Percentiles rank a stretch among this genome's conserved stretches.
Conservation (phyloP, 768 basidiomycete genomes). For the Suillus spraguei region DNA sequence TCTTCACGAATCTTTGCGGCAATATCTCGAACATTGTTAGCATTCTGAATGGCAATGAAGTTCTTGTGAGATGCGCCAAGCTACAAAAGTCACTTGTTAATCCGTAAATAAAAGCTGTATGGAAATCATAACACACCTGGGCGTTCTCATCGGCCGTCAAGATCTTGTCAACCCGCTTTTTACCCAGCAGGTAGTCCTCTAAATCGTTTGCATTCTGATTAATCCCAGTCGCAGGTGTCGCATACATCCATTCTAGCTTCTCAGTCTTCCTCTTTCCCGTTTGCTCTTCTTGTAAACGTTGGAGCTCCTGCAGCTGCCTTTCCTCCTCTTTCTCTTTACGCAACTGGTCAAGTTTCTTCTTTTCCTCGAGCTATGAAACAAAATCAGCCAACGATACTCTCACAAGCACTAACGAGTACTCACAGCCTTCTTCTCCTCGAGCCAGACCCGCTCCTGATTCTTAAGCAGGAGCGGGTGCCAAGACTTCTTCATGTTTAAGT, state of each 20-base stretch:
- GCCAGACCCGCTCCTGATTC: conserved; percentile 99
- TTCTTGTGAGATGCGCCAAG: conserved; percentile 86
- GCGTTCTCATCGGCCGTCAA: conserved; percentile 91
- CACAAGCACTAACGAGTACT: conserved; percentile 31
- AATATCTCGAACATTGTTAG: conserved; percentile 85
- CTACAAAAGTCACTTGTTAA: conserved; percentile 39
- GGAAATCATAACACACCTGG: conserved; percentile 51
- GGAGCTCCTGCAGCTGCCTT: conserved; percentile 93
- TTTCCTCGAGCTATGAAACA: conserved; percentile 84
- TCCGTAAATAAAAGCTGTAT: conserved; percentile 8
- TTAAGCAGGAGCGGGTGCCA: conserved; percentile 99
- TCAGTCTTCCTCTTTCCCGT: conserved; percentile 94
- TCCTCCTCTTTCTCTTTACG: conserved; percentile 99
- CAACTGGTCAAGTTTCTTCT: conserved; percentile 96
- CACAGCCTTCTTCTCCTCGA: conserved; percentile 96
- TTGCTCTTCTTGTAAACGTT: conserved; percentile 91
- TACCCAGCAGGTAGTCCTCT: conserved; percentile 96
- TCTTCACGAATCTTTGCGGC: conserved; percentile 96
- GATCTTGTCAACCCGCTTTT: conserved; percentile 97
- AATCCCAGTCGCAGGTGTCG: conserved; percentile 94
- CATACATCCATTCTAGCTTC: conserved; percentile 99
- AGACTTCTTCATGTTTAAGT: conserved; percentile 99
- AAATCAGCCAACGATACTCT: conserved; percentile 17
- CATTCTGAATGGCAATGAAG: conserved; percentile 94
- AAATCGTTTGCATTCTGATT: conserved; percentile 87